These are phyloP conservation scores for Neoscytalidium dimidiatum DNA, from an alignment of 2,329 filamentous ascomycete species.

Conservation along the genomic window DNA sequence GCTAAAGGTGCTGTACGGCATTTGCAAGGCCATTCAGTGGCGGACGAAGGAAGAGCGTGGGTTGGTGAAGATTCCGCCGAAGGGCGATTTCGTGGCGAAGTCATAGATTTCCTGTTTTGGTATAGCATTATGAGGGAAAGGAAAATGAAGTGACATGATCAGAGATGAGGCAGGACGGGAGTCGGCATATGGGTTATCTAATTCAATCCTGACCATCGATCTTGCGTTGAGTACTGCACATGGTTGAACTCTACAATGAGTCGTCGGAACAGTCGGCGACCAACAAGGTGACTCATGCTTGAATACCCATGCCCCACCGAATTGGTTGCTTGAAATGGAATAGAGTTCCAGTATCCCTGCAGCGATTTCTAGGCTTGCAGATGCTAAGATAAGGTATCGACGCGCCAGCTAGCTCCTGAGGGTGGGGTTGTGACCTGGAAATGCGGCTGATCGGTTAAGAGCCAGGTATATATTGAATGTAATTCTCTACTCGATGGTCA, in stretches of 20 bases:
- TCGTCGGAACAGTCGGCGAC: not conserved
- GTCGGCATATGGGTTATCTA: no score
- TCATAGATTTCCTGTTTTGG: not conserved
- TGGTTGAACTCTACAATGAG: not conserved
- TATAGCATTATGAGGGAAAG: not conserved
- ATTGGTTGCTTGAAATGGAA: not conserved
- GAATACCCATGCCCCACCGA: not conserved
- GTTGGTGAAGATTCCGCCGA: conserved; percentile 33
- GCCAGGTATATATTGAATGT: not conserved
- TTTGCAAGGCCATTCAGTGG: conserved; percentile 53
- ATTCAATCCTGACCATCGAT: no score
- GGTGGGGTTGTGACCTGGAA: not conserved
- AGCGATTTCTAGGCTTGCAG: not conserved
- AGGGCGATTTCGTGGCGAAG: conserved; percentile 21
- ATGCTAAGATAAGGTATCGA: not conserved
- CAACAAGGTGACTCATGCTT: not conserved
- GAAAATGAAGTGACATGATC: not conserved
- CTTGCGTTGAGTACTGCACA: no score
- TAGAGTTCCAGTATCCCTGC: not conserved
- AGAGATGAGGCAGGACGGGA: no score
- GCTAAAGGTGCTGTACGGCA: conserved; percentile 50
- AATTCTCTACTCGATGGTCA: not conserved
- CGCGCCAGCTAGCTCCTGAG: not conserved
- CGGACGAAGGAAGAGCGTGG: conserved; percentile 49
- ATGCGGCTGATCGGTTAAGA: not conserved